Evolutionary conservation across 176 grass and related monocot species (phyloP).

Genomic region (Zizania latifolia): DNA sequence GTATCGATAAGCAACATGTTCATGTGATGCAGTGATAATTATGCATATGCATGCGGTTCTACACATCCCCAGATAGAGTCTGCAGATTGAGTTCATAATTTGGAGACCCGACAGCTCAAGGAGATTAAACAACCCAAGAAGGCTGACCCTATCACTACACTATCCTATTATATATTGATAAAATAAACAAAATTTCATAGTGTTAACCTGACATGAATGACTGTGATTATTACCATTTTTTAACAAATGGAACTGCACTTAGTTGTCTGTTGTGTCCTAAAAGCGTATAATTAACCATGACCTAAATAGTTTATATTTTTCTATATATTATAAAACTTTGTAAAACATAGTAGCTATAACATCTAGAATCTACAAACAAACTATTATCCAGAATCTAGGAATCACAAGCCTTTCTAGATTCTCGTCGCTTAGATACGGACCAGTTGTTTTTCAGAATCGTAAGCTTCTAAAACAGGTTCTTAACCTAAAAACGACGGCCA

Average conservation of each 20-base stretch:
- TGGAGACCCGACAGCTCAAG: background rate
- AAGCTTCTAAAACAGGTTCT: too few species aligned
- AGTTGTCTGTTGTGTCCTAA: too few species aligned
- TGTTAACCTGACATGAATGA: background rate
- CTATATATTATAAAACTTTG: too few species aligned
- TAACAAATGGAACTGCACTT: background rate
- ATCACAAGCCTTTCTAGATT: too few species aligned
- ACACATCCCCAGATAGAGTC: constrained; percentile 5
- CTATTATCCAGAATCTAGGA: too few species aligned
- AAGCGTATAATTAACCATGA: too few species aligned
- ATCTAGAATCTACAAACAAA: too few species aligned
- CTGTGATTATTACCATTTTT: constrained; percentile 6
- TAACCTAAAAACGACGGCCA: background rate
- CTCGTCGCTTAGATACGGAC: too few species aligned
- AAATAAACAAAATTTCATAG: background rate
- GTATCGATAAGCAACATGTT: background rate
- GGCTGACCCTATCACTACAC: too few species aligned
- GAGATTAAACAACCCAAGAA: background rate
- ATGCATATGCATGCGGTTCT: background rate
- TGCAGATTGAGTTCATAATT: background rate
- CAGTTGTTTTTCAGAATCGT: too few species aligned
- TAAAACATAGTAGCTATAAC: too few species aligned
- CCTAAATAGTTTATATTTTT: too few species aligned
- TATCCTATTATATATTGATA: background rate
- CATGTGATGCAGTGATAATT: background rate